Base-by-base conservation (phyloP, 192 early-diverging fungal species). In the Backusella westeae region DNA sequence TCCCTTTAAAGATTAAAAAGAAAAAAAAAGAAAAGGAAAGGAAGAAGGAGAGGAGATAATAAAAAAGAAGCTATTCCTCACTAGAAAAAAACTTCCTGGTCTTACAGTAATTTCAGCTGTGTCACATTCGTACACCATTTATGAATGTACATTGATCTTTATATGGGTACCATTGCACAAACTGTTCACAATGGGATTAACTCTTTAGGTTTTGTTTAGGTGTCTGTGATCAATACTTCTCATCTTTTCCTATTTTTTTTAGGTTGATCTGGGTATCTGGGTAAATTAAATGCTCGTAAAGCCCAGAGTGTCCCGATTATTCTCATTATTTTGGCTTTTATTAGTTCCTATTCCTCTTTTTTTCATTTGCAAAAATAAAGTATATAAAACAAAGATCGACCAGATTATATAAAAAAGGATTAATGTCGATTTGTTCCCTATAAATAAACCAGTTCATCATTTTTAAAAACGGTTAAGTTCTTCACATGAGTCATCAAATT, bases 11-110 rank as follows among this genome's bases (percentile, higher is more conserved):
- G 26, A 63, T 29, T 29, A 63, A 63, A 63, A 63, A 63, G 26
- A 63, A 63, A 63, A 56, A 52, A 52, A 26, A 59, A 44, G 38
- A 12, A 59, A 59, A 59, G 21, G 53, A 59, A 59, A 26, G 53
- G 23, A 26, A 59, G 53, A 26, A 59, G 53, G 23, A 59, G 23
- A 59, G 53, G 23, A 59, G 53, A 59, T 59, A 23, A 59, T 59
- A 59, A 59, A 59, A 59, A 59, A 59, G 53, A 59, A 26, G 53
- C 53, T 59, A 59, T 59, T 59, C 53, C 53, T 59, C n/a, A 59
- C 53, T 9, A 63, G 26, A 63, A 63, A 26, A 29, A 63, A 29
- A 63, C 23, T 23, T 63, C 3, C 23, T 63, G 12, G 56, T 63
- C 23, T 63, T 63, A 63, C 56, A 63, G 23, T 63, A 63, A 63